Conservation (phyloP, 306 rosid genomes). For the Inga oerstediana region DNA sequence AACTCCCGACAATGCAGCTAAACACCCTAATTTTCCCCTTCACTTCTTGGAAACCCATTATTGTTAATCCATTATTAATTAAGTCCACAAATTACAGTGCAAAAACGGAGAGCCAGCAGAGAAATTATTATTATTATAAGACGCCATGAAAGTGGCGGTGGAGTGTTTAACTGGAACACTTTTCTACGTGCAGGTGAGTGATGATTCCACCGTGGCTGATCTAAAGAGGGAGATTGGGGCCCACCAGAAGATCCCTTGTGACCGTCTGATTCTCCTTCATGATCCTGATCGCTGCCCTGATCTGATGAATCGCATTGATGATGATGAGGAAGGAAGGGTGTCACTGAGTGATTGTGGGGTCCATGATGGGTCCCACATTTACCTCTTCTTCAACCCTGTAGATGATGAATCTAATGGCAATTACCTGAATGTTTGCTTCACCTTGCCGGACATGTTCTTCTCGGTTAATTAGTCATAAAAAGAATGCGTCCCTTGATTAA, state of each 20-base stretch:
- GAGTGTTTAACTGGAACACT: slow-evolving; percentile 57
- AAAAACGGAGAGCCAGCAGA: not conserved
- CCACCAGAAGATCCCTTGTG: slow-evolving; percentile 52
- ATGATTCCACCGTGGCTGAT: slow-evolving; percentile 52
- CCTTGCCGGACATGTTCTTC: slow-evolving; percentile 28
- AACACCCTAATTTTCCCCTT: slow-evolving; percentile 7
- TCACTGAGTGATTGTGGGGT: slow-evolving; percentile 62
- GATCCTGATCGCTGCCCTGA: slow-evolving; percentile 22
- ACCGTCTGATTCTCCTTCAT: slow-evolving; percentile 57
- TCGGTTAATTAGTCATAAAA: not conserved
- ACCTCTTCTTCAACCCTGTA: slow-evolving; percentile 55
- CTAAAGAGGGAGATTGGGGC: slow-evolving; percentile 55
- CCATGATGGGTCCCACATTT: slow-evolving; percentile 57
- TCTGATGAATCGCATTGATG: slow-evolving; percentile 26
- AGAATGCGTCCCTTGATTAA: not conserved
- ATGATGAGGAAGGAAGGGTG: slow-evolving; percentile 40
- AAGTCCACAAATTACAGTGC: not conserved
- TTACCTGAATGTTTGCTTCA: slow-evolving; percentile 17
- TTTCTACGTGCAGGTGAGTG: slow-evolving; percentile 41
- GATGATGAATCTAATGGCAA: slow-evolving; percentile 37
- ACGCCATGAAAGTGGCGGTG: slow-evolving; percentile 46
- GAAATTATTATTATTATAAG: not conserved
- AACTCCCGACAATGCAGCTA: slow-evolving; percentile 50
- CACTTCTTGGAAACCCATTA: not conserved
- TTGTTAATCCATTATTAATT: slow-evolving; percentile 8